Conservation (phyloP, 768 basidiomycete species). For the Gautieria morchelliformis region DNA sequence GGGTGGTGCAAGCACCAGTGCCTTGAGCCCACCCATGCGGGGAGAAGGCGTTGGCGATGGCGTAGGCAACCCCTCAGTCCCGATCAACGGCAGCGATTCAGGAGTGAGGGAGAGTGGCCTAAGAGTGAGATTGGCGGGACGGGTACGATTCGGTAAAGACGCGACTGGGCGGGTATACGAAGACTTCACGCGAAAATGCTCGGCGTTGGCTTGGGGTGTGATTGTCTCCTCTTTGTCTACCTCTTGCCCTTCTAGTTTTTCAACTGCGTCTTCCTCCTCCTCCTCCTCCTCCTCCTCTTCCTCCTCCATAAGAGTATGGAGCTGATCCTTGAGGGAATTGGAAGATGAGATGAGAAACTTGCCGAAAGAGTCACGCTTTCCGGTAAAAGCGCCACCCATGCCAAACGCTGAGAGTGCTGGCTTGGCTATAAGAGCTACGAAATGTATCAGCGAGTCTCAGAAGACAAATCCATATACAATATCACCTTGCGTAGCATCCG, state of each 20-base stretch:
- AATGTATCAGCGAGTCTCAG: neutral
- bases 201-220: neutral
- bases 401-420: constrained; percentile 44
- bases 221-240: constrained; percentile 37
- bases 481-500: constrained; percentile 9
- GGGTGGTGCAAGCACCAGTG: constrained; percentile 35
- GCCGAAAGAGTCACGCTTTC: constrained; percentile 73
- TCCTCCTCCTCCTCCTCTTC: constrained; percentile 70
- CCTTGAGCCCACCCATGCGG: constrained; percentile 36
- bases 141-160: constrained; percentile 33
- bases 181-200: neutral
- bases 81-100: constrained; percentile 28
- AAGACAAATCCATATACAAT: neutral
- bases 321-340: constrained; percentile 62
- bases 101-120: constrained; percentile 65
- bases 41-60: constrained; percentile 45
- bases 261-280: neutral
- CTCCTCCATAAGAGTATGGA: constrained; percentile 74
- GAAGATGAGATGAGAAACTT: constrained; percentile 49
- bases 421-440: constrained; percentile 44
- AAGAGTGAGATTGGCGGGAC: constrained; percentile 51
- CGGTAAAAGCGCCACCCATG: constrained; percentile 34
- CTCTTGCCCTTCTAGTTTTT: constrained; percentile 53
- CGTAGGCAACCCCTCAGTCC: constrained; percentile 22
- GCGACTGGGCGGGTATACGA: neutral